A percentile compares a stretch with the other conserved stretches of the same genome.
These are phyloP conservation scores for Talaromyces thailandensis DNA, from an alignment of 495 filamentous ascomycete genomes.

Conservation along the genomic window DNA sequence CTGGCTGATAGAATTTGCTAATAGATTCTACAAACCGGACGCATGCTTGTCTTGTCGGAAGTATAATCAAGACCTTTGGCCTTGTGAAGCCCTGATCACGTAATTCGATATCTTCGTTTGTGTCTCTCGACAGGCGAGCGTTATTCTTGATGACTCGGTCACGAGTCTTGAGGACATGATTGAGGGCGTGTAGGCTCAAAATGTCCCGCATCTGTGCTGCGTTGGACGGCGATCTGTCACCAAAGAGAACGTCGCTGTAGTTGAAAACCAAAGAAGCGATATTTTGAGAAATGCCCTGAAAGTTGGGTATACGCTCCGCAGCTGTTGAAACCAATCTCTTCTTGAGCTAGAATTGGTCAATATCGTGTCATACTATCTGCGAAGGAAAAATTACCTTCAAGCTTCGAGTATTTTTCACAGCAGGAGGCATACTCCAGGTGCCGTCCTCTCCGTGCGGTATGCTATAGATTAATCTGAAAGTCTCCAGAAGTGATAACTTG, in stretches of 20 bases:
- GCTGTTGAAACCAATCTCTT: slow-evolving; percentile 31
- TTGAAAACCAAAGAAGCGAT: slow-evolving; percentile 46
- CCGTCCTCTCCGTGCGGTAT: slow-evolving; percentile 27
- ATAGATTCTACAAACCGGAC: slow-evolving; percentile 69
- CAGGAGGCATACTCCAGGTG: slow-evolving; percentile 19
- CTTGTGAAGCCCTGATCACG: slow-evolving; percentile 94
- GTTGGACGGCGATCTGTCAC: slow-evolving; percentile 56
- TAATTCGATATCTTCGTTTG: slow-evolving; percentile 60
- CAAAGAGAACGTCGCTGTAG: slow-evolving; percentile 76
- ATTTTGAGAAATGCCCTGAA: slow-evolving; percentile 23
- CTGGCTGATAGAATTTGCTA: slow-evolving; percentile 60
- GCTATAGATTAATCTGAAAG: slow-evolving; percentile 32
- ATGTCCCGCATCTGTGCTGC: slow-evolving; percentile 58
- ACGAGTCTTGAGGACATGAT: slow-evolving; percentile 89
- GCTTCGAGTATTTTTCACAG: slow-evolving; percentile 26
- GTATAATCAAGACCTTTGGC: slow-evolving; percentile 81
- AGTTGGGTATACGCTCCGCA: slow-evolving; percentile 21
- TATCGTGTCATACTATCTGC: background rate
- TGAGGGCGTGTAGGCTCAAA: slow-evolving; percentile 74
- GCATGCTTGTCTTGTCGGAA: slow-evolving; percentile 81
- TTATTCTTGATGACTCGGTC: slow-evolving; percentile 91
- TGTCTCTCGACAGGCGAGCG: slow-evolving; percentile 54
- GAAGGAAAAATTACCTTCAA: slow-evolving; percentile 22
- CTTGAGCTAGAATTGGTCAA: slow-evolving; percentile 28
- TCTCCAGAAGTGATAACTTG: slow-evolving; percentile 32